These are phyloP conservation scores for Boletus huronensis DNA, from an alignment of 768 basidiomycete species.

Conservation along the genomic window DNA sequence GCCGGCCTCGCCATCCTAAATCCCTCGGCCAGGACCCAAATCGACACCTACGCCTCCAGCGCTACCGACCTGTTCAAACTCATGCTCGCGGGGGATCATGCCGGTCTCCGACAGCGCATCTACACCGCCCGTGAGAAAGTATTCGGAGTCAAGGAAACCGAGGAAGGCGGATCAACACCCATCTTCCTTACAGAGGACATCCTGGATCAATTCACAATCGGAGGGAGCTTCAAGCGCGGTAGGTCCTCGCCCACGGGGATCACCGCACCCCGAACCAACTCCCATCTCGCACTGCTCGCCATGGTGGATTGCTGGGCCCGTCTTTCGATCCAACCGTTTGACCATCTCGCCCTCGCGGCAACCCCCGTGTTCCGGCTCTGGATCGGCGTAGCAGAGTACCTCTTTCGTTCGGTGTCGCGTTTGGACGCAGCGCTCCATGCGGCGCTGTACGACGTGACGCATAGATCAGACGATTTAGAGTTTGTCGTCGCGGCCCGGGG, in stretches of 20 bases:
- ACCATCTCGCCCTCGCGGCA: slow-evolving; percentile 88
- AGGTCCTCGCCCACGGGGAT: slow-evolving; percentile 8
- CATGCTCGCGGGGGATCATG: slow-evolving; percentile 67
- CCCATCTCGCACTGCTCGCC: slow-evolving; percentile 89
- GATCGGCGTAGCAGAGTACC: slow-evolving; percentile 94
- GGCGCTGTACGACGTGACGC: slow-evolving; percentile 70
- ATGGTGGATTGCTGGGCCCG: slow-evolving; percentile 99
- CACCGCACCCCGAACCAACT: slow-evolving; percentile 52
- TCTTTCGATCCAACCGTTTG: slow-evolving; percentile 82
- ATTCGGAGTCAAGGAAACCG: slow-evolving; percentile 49
- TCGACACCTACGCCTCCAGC: slow-evolving; percentile 85
- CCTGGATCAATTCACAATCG: slow-evolving; percentile 87
- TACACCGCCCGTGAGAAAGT: slow-evolving; percentile 72
- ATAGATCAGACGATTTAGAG: slow-evolving; percentile 87
- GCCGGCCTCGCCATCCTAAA: slow-evolving; percentile 98
- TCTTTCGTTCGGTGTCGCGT: slow-evolving; percentile 69
- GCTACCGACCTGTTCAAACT: slow-evolving; percentile 92
- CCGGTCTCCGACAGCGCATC: slow-evolving; percentile 63
- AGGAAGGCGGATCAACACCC: slow-evolving; percentile 39
- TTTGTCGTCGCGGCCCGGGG: slow-evolving; percentile 91
- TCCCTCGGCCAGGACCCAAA: slow-evolving; percentile 82
- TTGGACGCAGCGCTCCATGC: slow-evolving; percentile 71
- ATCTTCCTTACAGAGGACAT: slow-evolving; percentile 83
- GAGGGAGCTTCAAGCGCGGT: slow-evolving; percentile 32
- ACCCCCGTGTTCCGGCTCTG: slow-evolving; percentile 96